A percentile compares a stretch with the other conserved stretches of the same genome.
phyloP scores from a whole-genome alignment of 2,329 filamentous ascomycete genomes.

The Aspergillus vadensis region DNA sequence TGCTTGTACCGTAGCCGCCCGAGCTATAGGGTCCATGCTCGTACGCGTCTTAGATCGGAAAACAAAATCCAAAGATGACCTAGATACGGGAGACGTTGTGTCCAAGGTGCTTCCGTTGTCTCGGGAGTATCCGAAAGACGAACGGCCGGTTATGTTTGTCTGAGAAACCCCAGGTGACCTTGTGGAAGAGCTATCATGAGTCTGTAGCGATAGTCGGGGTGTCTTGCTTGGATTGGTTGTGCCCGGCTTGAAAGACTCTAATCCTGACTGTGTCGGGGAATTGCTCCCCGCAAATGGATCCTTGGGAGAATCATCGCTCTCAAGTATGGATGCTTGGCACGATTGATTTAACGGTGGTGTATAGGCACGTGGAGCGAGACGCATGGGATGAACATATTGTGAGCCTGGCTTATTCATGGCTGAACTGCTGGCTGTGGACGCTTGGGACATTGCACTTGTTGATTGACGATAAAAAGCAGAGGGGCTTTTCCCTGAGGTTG shows the following conservation, averaged over 20 bases:
- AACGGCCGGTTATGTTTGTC: slow-evolving; percentile 53
- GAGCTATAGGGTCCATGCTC: slow-evolving; percentile 55
- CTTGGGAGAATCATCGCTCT: slow-evolving; percentile 47
- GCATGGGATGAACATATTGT: slow-evolving; percentile 58
- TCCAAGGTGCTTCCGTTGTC: slow-evolving; percentile 55
- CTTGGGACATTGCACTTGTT: slow-evolving; percentile 57
- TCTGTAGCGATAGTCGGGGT: slow-evolving; percentile 39
- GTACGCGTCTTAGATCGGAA: slow-evolving; percentile 53
- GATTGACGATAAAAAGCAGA: slow-evolving; percentile 53
- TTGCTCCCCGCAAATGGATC: slow-evolving; percentile 51
- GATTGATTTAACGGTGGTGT: slow-evolving; percentile 56
- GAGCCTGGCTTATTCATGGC: slow-evolving; percentile 52
- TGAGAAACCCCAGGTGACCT: slow-evolving; percentile 55
- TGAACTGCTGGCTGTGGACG: slow-evolving; percentile 50
- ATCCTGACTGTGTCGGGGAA: slow-evolving; percentile 15
- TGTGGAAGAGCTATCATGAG: slow-evolving; percentile 46
- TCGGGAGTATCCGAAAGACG: slow-evolving; percentile 51
- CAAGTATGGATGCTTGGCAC: slow-evolving; percentile 52
- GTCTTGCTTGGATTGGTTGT: slow-evolving; percentile 36
- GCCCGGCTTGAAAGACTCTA: slow-evolving; percentile 32
- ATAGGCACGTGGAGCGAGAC: slow-evolving; percentile 57
- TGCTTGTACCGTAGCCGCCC: slow-evolving; percentile 59
- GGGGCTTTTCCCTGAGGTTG: slow-evolving; percentile 44
- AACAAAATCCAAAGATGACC: slow-evolving; percentile 59
- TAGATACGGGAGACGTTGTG: slow-evolving; percentile 54